A percentile compares a stretch with the other conserved stretches of the same genome.
These are phyloP conservation scores for Porodaedalea pini DNA, from an alignment of 1,284 basidiomycete genomes.

Conservation along the genomic window DNA sequence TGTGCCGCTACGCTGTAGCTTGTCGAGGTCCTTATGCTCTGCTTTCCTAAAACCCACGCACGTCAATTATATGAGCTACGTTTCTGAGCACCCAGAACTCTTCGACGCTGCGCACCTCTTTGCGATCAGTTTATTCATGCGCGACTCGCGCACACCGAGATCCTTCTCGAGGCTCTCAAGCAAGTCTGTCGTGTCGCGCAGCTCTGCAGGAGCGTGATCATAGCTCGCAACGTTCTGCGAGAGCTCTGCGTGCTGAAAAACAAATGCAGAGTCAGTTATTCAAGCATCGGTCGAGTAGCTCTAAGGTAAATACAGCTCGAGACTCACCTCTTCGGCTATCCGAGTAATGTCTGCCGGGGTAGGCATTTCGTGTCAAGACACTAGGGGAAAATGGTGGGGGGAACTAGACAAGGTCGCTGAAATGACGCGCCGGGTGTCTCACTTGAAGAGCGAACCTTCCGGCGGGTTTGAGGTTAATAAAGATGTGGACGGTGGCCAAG, in stretches of 20 bases:
- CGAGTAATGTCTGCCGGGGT: background rate
- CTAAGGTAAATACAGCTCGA: no score
- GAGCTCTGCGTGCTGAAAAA: slow-evolving; percentile 15
- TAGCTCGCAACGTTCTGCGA: slow-evolving; percentile 8
- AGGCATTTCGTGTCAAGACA: background rate
- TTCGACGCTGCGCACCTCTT: slow-evolving; percentile 7
- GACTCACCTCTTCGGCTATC: slow-evolving; percentile 4
- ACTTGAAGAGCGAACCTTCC: no score
- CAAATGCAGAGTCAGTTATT: background rate
- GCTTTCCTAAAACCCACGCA: slow-evolving; percentile 8
- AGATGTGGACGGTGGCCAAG: no score
- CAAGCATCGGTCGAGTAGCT: no score
- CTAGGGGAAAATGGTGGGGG: no score
- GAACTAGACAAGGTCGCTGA: no score
- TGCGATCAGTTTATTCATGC: slow-evolving; percentile 11
- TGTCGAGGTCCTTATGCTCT: slow-evolving; percentile 19
- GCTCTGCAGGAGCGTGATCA: slow-evolving; percentile 17
- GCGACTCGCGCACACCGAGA: background rate
- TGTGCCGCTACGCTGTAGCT: slow-evolving; percentile 16
- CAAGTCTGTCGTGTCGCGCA: slow-evolving; percentile 3
- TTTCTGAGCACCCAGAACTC: background rate
- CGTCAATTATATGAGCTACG: background rate
- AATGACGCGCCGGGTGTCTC: no score
- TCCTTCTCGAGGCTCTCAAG: slow-evolving; percentile 12
- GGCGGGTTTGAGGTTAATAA: no score